A percentile compares a stretch with the other conserved stretches of the same genome.
Evolutionary conservation across 2,329 filamentous ascomycete species (phyloP).

Genomic region (Paecilomyces formosus): DNA sequence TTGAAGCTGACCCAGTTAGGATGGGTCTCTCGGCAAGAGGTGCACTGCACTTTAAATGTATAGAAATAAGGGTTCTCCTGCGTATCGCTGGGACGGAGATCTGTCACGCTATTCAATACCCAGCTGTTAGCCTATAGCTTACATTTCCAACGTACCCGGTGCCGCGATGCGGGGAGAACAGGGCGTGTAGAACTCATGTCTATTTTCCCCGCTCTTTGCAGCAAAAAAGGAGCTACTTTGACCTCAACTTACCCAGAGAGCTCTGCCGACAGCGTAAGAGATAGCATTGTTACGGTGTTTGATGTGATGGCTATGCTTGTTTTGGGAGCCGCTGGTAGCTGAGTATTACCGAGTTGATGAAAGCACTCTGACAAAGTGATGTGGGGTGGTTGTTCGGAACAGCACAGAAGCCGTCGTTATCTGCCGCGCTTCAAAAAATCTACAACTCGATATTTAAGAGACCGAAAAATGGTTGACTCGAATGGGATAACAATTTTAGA

Average conservation of each 20-base stretch:
- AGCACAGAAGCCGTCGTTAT: not conserved
- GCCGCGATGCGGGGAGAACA: not conserved
- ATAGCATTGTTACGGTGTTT: conserved; percentile 25
- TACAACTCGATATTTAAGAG: not conserved
- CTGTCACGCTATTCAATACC: conserved; percentile 62
- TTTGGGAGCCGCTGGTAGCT: not conserved
- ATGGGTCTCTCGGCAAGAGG: conserved; percentile 89
- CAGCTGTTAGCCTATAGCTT: not conserved
- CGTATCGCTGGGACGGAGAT: conserved; percentile 77
- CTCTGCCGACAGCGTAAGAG: conserved; percentile 31
- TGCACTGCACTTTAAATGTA: conserved; percentile 96
- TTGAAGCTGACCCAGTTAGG: conserved; percentile 79
- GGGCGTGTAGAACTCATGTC: not conserved
- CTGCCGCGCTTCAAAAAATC: not conserved
- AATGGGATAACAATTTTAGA: not conserved
- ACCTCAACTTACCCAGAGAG: conserved; percentile 24
- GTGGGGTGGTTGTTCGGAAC: not conserved
- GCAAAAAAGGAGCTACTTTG: not conserved
- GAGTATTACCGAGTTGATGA: conserved; percentile 1
- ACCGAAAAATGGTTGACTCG: not conserved
- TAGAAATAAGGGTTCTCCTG: conserved; percentile 84
- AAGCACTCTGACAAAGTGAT: conserved; percentile 2
- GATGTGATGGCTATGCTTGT: not conserved
- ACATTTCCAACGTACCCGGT: not conserved
- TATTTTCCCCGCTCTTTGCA: not conserved